Conservation (phyloP, 2,329 filamentous ascomycete species). For the Phoma sp. region DNA sequence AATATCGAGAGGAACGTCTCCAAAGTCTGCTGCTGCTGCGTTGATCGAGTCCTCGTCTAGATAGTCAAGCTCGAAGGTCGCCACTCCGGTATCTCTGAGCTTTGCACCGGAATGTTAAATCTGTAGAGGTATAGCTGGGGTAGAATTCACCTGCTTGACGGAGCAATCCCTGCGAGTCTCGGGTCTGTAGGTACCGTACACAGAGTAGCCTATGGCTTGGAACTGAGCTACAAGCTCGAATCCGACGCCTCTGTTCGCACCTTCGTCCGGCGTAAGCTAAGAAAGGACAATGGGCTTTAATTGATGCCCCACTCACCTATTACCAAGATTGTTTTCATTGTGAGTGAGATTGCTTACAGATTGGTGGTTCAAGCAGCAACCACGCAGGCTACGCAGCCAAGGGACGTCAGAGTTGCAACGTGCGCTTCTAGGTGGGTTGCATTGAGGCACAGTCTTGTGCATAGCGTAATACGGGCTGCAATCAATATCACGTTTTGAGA, state of each 20-base stretch:
- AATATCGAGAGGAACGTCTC: too few relatives aligned
- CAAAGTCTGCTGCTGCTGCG: too few relatives aligned
- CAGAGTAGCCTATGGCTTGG: not conserved
- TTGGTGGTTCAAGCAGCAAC: too few relatives aligned
- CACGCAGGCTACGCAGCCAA: too few relatives aligned
- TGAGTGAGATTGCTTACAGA: not conserved
- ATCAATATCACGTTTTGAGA: too few relatives aligned
- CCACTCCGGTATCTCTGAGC: not conserved
- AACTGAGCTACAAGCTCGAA: not conserved
- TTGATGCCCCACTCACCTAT: not conserved
- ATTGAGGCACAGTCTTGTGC: not conserved
- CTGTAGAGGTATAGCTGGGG: not conserved
- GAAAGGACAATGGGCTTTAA: not conserved
- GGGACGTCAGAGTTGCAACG: not conserved
- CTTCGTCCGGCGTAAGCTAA: not conserved
- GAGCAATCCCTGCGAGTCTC: not conserved
- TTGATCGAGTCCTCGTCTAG: not conserved
- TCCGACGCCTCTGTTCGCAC: not conserved
- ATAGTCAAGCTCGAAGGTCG: constrained; percentile 2
- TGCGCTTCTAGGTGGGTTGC: not conserved
- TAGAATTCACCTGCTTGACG: not conserved
- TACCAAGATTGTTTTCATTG: not conserved
- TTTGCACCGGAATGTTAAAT: not conserved
- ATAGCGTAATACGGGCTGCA: not conserved
- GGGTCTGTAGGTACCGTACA: not conserved